Evolutionary conservation across 345 rosid genomes (phyloP).

Genomic region (Brassica incana): DNA sequence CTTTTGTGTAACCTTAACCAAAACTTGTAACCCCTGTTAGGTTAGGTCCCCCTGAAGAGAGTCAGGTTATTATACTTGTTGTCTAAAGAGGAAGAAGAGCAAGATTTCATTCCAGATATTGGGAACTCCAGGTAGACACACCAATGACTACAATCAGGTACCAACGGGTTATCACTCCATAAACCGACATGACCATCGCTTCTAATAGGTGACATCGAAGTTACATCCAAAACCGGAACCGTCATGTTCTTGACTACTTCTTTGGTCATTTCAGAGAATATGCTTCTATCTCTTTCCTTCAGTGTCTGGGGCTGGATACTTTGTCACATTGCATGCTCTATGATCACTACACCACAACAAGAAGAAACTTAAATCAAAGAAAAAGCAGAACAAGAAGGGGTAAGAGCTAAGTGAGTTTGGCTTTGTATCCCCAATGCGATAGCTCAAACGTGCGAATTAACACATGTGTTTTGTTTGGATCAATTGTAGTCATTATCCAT

Average conservation of each 20-base stretch:
- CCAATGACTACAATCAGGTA: conserved; percentile 95
- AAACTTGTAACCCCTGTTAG: too few relatives aligned
- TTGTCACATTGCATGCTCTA: conserved; percentile 69
- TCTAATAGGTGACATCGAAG: conserved; percentile 73
- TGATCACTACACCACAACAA: conserved; percentile 45
- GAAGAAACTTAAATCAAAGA: neutral
- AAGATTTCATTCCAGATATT: too few relatives aligned
- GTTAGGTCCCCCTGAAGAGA: too few relatives aligned
- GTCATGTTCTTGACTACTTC: conserved; percentile 61
- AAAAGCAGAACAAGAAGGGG: neutral
- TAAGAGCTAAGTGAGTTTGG: neutral
- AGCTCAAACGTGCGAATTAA: conserved; percentile 86
- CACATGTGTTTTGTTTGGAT: conserved; percentile 62
- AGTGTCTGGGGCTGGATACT: conserved; percentile 53
- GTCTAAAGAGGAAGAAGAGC: too few relatives aligned
- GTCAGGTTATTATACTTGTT: too few relatives aligned
- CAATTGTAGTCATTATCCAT: conserved; percentile 59
- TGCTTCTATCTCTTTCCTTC: conserved; percentile 52
- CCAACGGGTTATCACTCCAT: conserved; percentile 67
- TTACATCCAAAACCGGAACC: conserved; percentile 62
- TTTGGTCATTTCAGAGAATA: conserved; percentile 55
- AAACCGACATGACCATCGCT: conserved; percentile 85
- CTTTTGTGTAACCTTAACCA: too few relatives aligned
- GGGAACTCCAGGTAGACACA: conserved; percentile 50
- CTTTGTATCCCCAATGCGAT: conserved; percentile 77